A percentile compares a stretch with the other conserved stretches of the same genome.
Conservation (phyloP, 1,284 basidiomycete species). For the Garcileccinum viscosum region DNA sequence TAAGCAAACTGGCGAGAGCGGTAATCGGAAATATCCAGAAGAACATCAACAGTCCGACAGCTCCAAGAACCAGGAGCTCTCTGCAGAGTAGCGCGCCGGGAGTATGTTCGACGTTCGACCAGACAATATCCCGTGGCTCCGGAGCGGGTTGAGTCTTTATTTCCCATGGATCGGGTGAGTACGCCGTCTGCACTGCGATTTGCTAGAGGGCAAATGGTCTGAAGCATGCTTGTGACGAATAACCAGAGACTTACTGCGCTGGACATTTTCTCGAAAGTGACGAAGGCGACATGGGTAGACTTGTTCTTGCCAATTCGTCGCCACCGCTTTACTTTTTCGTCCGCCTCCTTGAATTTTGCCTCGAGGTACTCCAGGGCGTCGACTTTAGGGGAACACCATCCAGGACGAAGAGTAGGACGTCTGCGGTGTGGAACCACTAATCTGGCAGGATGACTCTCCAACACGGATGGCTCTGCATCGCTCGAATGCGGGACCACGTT, state of each 20-base stretch:
- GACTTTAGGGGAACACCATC: slow-evolving; percentile 74
- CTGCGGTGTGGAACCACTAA: slow-evolving; percentile 77
- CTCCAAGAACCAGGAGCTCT: slow-evolving; percentile 70
- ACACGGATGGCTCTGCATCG: slow-evolving; percentile 54
- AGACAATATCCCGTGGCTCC: slow-evolving; percentile 95
- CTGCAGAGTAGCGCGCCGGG: slow-evolving; percentile 63
- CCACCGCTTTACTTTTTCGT: slow-evolving; percentile 78
- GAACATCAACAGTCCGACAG: slow-evolving; percentile 76
- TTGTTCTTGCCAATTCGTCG: slow-evolving; percentile 74
- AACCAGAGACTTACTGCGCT: slow-evolving; percentile 67
- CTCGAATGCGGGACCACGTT: slow-evolving; percentile 48
- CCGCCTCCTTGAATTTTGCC: slow-evolving; percentile 74
- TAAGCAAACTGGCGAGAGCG: slow-evolving; percentile 84
- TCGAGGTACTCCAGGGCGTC: slow-evolving; percentile 90
- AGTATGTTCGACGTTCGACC: slow-evolving; percentile 85
- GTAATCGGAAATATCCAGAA: slow-evolving; percentile 90
- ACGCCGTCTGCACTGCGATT: slow-evolving; percentile 88
- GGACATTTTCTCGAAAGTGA: slow-evolving; percentile 96
- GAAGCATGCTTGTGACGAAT: background rate
- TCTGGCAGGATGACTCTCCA: slow-evolving; percentile 55
- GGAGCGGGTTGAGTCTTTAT: slow-evolving; percentile 81
- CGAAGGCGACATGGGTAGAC: slow-evolving; percentile 86
- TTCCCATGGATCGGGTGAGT: slow-evolving; percentile 73
- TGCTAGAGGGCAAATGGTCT: slow-evolving; percentile 57
- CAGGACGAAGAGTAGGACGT: slow-evolving; percentile 72